Evolutionary conservation across 2,329 filamentous ascomycete species (phyloP), one percentile per base, ranked within the genome.

Genomic region (Pseudodiploospora longispora): DNA sequence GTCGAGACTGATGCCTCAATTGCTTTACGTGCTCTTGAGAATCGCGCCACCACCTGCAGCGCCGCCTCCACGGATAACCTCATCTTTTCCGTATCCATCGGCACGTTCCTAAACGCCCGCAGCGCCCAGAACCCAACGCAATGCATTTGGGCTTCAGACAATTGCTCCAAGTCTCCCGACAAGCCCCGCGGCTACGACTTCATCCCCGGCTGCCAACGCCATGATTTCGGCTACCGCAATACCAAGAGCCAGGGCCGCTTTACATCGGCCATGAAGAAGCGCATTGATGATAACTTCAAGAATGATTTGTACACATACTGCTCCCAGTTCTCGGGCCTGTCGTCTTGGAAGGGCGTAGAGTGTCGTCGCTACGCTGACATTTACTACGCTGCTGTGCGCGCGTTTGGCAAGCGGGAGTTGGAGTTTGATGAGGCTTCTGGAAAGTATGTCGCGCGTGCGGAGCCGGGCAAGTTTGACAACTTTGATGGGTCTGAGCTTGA

Each of bases 211-310:
- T 56, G 55, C 51, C 42, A 54, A 34, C 50, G 55, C 7, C 55
- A 54, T 38, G 50, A 56, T 48, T 57, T 56, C 42, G 55, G 51
- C 34, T 56, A 57, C 51, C 45, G 51, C 41, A 57, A 57, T 50
- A 52, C 46, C 54, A 69, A 71, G 52, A 48, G 41, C 5, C 69
- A 71, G 52, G 49, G 45, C 4, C 64, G 72, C n/a, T 74, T 53
- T 47, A 55, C 52, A n/a, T 54, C 53, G 6, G 50, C 50, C 6
- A 60, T 59, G 48, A 65, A 64, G 48, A 44, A 53, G 42, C 50
- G 47, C 32, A 62, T 72, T 44, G 69, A 72, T 44, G 47, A 55
- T 40, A 66, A 67, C 27, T 71, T 74, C 55, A 60, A 61, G 47
- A 48, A 50, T 3, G 62, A 65, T 41, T 48, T 58, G 28, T 55